Percentiles rank a stretch among this genome's conserved stretches.
Evolutionary conservation across 257 asterid genomes (phyloP).

Genomic region (Hygrophila difformis): DNA sequence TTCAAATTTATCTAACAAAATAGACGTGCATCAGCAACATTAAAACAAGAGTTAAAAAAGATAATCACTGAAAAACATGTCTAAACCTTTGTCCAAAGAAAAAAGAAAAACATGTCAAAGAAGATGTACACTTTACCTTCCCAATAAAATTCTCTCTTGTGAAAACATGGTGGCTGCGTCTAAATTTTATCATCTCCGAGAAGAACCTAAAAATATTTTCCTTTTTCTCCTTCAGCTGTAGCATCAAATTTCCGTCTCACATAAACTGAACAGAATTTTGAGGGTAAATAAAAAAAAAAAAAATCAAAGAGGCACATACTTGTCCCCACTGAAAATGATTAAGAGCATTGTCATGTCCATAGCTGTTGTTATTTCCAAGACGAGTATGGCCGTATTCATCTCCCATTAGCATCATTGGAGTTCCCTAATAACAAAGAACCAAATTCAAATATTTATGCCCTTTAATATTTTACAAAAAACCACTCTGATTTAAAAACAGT

Average conservation of each 20-base stretch:
- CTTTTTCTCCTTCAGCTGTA: slow-evolving; percentile 75
- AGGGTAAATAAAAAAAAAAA: slow-evolving; percentile 3
- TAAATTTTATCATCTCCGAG: slow-evolving; percentile 75
- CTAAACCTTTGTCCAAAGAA: slow-evolving; percentile 3
- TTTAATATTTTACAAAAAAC: no score
- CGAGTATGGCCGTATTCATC: slow-evolving; percentile 98
- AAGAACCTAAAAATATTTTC: slow-evolving; percentile 69
- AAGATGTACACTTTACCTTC: slow-evolving; percentile 41
- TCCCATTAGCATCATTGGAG: slow-evolving; percentile 99
- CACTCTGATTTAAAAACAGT: no score
- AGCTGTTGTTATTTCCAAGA: slow-evolving; percentile 88
- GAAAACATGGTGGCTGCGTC: slow-evolving; percentile 47
- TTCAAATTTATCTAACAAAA: no score
- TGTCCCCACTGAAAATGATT: slow-evolving; percentile 90
- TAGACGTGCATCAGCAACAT: no score
- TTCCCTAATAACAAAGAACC: slow-evolving; percentile 53
- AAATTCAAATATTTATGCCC: slow-evolving; percentile 16
- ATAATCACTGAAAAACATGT: slow-evolving; percentile 1
- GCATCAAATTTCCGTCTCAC: slow-evolving; percentile 19
- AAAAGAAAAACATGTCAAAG: slow-evolving; percentile 1
- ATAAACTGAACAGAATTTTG: slow-evolving; percentile 1
- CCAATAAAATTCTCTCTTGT: slow-evolving; percentile 60
- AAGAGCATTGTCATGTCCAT: slow-evolving; percentile 85
- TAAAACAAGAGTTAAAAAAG: neutral
- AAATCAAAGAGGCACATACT: slow-evolving; percentile 32